Evolutionary conservation across 257 asterid genomes (phyloP), one percentile per base, ranked within the genome.

Genomic region (Cordia subcordata): DNA sequence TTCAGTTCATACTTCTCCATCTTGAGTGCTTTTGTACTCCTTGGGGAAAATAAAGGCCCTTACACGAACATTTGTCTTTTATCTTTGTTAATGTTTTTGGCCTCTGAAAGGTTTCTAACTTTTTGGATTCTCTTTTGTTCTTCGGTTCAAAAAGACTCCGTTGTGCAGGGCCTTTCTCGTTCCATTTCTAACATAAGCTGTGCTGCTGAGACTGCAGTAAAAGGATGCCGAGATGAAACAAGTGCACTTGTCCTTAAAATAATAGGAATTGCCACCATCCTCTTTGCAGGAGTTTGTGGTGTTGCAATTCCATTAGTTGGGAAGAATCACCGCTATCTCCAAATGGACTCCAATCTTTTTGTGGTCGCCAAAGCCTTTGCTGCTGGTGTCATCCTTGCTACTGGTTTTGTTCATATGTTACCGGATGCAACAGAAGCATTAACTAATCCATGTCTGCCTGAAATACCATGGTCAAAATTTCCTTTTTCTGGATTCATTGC

Each of bases 401-500:
- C 99, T 0, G 99, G 99, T 1, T 89, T 93, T 23, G 99, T 93
- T 51, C 99, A 93, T 82, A 89, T 93, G 84, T 67, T 93, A 62
- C 97, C 99, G 0, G 97, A 87, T 52, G 99, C 88, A 51, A 89
- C 94, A 0, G 54, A 72, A 44, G 69, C 93, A 1, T 69, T 93
- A 49, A 82, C 88, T 0, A 66, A 82, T 65, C 22, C 88, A 0
- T 89, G 99, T 57, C 83, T 93, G 6, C 96, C 96, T 0, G 37
- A 85, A 66, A 44, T 44, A 33, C 96, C 96, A 0, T 93, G 96
- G 96, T 75, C 75, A 11, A 89, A 78, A 61, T 93, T 93, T 49
- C 99, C 99, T 4, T 93, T 93, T 67, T 77, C 97, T 1, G 99
- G 97, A 16, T 93, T 89, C 76, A 75, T 89, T n/a, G 85, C 99